These are phyloP conservation scores for Mesotaenium endlicherianum DNA, from an alignment of 139 green algal genomes.

Conservation along the genomic window DNA sequence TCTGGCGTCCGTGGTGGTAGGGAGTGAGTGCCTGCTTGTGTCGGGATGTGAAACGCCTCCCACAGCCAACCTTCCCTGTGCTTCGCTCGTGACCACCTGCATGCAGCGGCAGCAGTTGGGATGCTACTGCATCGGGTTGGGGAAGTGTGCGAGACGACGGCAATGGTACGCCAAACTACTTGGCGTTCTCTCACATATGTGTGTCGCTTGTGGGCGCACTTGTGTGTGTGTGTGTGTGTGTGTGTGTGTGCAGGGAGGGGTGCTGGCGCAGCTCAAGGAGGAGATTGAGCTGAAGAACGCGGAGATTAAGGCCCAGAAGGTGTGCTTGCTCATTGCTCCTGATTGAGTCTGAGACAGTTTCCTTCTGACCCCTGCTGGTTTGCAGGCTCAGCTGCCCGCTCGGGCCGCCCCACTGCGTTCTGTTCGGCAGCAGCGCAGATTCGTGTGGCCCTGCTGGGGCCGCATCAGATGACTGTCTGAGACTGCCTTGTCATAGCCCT, in stretches of 20 bases:
- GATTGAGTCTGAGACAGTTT: background rate
- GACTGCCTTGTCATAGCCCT: background rate
- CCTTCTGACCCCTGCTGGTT: background rate
- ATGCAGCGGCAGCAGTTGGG: background rate
- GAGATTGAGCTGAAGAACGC: slow-evolving; percentile 17
- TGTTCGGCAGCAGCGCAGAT: background rate
- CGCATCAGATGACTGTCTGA: background rate
- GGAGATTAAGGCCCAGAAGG: slow-evolving; percentile 37
- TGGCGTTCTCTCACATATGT: background rate
- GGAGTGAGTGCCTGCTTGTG: background rate
- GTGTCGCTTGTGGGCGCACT: background rate
- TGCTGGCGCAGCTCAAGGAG: slow-evolving; percentile 25
- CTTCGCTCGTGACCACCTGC: background rate
- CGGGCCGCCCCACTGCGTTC: background rate
- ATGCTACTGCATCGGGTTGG: background rate
- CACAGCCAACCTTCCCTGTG: background rate
- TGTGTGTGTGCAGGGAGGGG: slow-evolving; percentile 8
- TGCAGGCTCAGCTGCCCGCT: background rate
- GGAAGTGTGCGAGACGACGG: background rate
- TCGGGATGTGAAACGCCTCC: background rate
- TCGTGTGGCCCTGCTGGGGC: background rate
- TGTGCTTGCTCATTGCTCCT: background rate
- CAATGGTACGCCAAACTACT: background rate
- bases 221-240: background rate
- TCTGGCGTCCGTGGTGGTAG: background rate